Evolutionary conservation across 2,329 filamentous ascomycete species (phyloP), one percentile per base, ranked within the genome.

Genomic region (Hypoxylon sp.): DNA sequence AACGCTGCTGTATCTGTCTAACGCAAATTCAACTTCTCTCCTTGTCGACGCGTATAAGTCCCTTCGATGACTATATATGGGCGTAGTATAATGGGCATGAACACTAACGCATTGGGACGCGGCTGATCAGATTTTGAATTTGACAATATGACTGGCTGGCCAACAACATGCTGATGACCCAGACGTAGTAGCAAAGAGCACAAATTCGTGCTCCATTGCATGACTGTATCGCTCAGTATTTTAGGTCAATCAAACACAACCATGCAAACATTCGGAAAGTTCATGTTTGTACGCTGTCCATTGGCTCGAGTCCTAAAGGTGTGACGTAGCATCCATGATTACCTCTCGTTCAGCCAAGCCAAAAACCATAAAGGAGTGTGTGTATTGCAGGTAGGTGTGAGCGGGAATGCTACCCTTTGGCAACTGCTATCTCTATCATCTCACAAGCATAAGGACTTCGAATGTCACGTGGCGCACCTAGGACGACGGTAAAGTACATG

Each of bases 221-320:
- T 48, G 21, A 25, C 43, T 41, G 19, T n/a, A 41, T 41, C 5
- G 36, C 3, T 41, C 2, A 9, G n/a, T n/a, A 6, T 17, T 7
- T 41, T n/a, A 7, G 36, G n/a, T 41, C 36, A 41, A 6, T 9
- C 19, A 48, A 48, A 48, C 43, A 48, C 43, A 25, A n/a, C 43
- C 2, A 9, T 14, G 6, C 43, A 48, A 48, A 48, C 43, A 48
- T 25, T 25, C 11, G 5, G 43, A 25, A 5, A 48, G 19, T 13
- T 14, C 23, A 21, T 25, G 14, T 25, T 48, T 25, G 14, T 5
- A 48, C 43, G 5, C 10, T 19, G 14, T 48, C 5, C 21, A 48
- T 25, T 48, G 43, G 19, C 9, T 25, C 17, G 17, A 6, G 17
- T 45, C n/a, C 3, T 21, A 23, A 5, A 45, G 7, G 10, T 13